phyloP scores from a whole-genome alignment of 73 alveolate species.

The Paramecium caudatum region DNA sequence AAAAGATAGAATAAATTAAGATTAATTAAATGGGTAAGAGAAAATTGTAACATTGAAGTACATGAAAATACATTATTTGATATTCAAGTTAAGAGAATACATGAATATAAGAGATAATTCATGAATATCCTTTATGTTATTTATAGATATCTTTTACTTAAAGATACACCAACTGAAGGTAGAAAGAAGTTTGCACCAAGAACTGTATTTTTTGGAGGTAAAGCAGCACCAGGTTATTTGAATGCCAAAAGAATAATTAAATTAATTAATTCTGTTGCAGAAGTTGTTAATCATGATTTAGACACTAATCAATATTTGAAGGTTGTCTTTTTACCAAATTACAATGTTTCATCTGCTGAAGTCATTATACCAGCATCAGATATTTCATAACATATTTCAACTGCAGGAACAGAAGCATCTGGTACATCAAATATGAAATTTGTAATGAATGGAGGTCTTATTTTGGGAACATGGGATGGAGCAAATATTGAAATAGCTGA shows the following conservation, averaged over 20 bases:
- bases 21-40: constrained; percentile 83
- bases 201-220: constrained; percentile 95
- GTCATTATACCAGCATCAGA: constrained; percentile 97
- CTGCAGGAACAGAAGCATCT: constrained; percentile 97
- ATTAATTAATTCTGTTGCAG: constrained; percentile 90
- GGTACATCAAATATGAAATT: constrained; percentile 96
- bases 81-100: constrained; percentile 87
- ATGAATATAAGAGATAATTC: constrained; percentile 92
- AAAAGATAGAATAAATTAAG: constrained; percentile 81
- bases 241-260: constrained; percentile 92
- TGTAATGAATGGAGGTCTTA: constrained; percentile 93
- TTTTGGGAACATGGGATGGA: constrained; percentile 97
- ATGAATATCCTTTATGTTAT: constrained; percentile 89
- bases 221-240: constrained; percentile 95
- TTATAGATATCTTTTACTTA: constrained; percentile 85
- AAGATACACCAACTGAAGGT: constrained; percentile 87
- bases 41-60: constrained; percentile 75
- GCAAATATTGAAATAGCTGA: constrained; percentile 97
- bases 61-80: constrained; percentile 65
- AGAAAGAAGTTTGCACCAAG: constrained; percentile 88
- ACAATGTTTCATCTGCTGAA: constrained; percentile 91
- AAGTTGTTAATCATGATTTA: constrained; percentile 88
- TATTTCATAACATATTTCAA: constrained; percentile 90
- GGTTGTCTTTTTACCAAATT: constrained; percentile 92
- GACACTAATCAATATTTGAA: constrained; percentile 87